Evolutionary conservation across 306 rosid genomes (phyloP), one percentile per base, ranked within the genome.

Genomic region (Alnus glutinosa): DNA sequence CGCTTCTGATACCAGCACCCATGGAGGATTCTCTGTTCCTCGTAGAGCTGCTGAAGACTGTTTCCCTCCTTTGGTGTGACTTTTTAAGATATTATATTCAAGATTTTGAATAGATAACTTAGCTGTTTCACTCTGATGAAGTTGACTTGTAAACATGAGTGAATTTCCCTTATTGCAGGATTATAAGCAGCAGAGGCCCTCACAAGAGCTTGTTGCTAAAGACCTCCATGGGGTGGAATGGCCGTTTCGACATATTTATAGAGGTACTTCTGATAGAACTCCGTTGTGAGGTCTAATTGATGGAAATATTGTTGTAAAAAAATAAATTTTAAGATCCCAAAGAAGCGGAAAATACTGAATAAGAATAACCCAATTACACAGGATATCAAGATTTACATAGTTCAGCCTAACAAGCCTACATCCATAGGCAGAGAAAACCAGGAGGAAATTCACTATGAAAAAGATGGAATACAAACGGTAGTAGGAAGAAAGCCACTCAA

Each of bases 1-100:
- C 34, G 98, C 98, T 37, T 94, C 97, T 55, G 98, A 94, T 74
- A 94, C 98, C 61, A 94, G 98, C 85, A 94, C 97, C 51, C 98
- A 94, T 52, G 98, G 98, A 49, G 98, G 98, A 47, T 94, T 94
- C 83, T 94, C 98, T 11, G 98, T 94, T 76, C 98, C 98, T 78
- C 97, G 98, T 46, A 80, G 98, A 85, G 98, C 98, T 52, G 98
- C 98, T 19, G 98, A 94, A 83, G 98, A 94, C 84, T 94, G 98
- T 82, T 94, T 94, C 77, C 98, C 97, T 77, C 97, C 97, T 61
- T 82, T 94, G 97, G 98, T 92, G 66, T 54, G 87, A 63, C 39
- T 70, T 58, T 58, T 13, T 37, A 42, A 69, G 63, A 84, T 81
- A 68, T 59, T 67, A 36, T 34, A 37, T 32, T 70, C 71, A 49